Percentiles rank a stretch among this genome's conserved stretches.
These are phyloP conservation scores for Hypsizygus marmoreus DNA, from an alignment of 768 basidiomycete species.

Conservation along the genomic window DNA sequence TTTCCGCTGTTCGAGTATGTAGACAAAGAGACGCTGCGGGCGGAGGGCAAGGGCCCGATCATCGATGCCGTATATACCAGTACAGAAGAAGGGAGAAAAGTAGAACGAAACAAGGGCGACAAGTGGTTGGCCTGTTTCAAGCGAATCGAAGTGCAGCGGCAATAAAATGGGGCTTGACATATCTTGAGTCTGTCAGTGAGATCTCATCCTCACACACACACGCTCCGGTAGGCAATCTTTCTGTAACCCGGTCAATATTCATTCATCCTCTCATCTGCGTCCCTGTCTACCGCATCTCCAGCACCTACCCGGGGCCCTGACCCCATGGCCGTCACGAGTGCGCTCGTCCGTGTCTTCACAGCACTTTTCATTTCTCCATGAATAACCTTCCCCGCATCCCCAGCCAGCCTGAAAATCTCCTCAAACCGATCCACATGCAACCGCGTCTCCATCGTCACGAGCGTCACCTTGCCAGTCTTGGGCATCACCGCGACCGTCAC, in stretches of 20 bases:
- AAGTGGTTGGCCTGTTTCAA: conserved; percentile 94
- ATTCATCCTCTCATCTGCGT: conserved; percentile 41
- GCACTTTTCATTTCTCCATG: conserved; percentile 83
- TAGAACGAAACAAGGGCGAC: conserved; percentile 85
- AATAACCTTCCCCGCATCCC: conserved; percentile 75
- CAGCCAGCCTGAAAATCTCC: conserved; percentile 80
- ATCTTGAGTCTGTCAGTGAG: conserved; percentile 8
- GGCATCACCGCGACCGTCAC: conserved; percentile 91
- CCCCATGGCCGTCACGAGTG: conserved; percentile 65
- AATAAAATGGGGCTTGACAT: conserved; percentile 18
- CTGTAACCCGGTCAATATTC: conserved; percentile 24
- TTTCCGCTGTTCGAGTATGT: conserved; percentile 88
- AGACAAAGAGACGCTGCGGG: conserved; percentile 73
- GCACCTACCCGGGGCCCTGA: conserved; percentile 36
- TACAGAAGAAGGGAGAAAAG: conserved; percentile 98
- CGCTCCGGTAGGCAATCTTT: conserved; percentile 4
- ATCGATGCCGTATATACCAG: conserved; percentile 80
- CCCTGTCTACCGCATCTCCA: conserved; percentile 29
- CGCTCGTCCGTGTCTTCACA: conserved; percentile 61
- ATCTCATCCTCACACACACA: too few species aligned
- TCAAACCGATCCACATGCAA: conserved; percentile 91
- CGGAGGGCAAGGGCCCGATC: conserved; percentile 72
- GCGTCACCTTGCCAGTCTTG: conserved; percentile 77
- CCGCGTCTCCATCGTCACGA: conserved; percentile 94
- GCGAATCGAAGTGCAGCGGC: conserved; percentile 48